Conservation (phyloP, 2,329 filamentous ascomycete species). For the Didymella lethalis region DNA sequence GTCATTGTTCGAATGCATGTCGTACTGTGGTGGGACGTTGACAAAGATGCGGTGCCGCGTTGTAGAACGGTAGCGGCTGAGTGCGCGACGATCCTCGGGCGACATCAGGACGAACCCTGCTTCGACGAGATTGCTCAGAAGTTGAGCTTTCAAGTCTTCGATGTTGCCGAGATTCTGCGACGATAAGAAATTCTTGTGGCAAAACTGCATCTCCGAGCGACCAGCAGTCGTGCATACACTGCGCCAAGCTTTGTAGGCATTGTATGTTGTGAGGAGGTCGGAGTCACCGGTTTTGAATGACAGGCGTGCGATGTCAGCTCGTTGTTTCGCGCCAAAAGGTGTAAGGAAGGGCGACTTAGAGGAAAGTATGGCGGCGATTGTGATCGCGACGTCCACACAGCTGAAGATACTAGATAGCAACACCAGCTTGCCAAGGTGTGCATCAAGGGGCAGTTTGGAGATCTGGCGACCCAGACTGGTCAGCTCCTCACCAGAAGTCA, state of each 20-base stretch:
- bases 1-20: conserved; percentile 81
- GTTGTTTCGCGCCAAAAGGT: conserved; percentile 81
- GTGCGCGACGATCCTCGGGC: conserved; percentile 71
- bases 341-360: conserved; percentile 94
- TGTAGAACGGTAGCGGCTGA: conserved; percentile 74
- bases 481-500: conserved; percentile 81
- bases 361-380: conserved; percentile 89
- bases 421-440: conserved; percentile 93
- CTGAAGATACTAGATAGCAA: conserved; percentile 86
- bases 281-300: conserved; percentile 87
- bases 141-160: conserved; percentile 92
- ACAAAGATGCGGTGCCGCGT: conserved; percentile 79
- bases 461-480: conserved; percentile 87
- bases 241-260: conserved; percentile 91
- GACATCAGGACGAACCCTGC: conserved; percentile 82
- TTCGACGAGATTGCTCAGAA: conserved; percentile 84
- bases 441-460: conserved; percentile 87
- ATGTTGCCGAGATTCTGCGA: conserved; percentile 90
- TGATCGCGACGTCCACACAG: conserved; percentile 90
- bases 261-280: conserved; percentile 90
- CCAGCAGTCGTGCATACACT: conserved; percentile 75
- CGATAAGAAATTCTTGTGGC: conserved; percentile 91
- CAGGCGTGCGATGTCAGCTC: conserved; percentile 80
- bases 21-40: conserved; percentile 77
- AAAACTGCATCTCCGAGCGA: conserved; percentile 85